Evolutionary conservation across 2,329 filamentous ascomycete genomes (phyloP), one percentile per base, ranked within the genome.

Genomic region (Fusarium sp.): DNA sequence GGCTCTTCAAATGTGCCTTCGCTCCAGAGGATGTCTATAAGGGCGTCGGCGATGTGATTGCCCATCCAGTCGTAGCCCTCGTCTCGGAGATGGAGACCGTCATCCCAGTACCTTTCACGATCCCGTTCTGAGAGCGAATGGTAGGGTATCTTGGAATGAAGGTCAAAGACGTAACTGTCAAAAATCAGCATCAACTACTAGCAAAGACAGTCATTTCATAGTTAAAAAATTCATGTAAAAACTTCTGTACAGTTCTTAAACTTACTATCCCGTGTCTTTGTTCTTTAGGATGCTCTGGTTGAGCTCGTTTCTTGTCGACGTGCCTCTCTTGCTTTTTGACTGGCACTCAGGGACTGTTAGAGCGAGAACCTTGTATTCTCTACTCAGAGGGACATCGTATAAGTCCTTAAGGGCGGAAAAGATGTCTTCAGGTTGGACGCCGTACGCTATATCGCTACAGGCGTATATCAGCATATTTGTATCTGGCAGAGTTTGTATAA

Each of bases 31-130:
- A 91, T 81, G 36, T 84, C 82, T 51, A 89, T 82, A 15, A 92
- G 79, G 36, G 82, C 84, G 31, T 86, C 84, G 52, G 87, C 90
- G 56, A 92, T 83, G 64, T 87, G 84, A 44, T 85, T 83, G 5
- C 90, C 91, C 84, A 93, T 89, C 75, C 88, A 82, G 77, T 91
- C 86, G 82, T 93, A 92, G 13, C 91, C 91, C 12, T 83, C 84
- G 0, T 83, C 80, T 1, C 87, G 88, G 15, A 92, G 83, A 81
- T 93, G 90, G 28, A 92, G 72, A 24, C 85, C 85, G 80, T 93
- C 90, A 71, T 90, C 85, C 89, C 90, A 92, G 75, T 90, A 88
- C 64, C 81, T 82, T 5, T 82, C 70, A 28, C 85, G 83, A 64
- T 88, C 85, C 1, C 82, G 77, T 13, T 84, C 80, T 5, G 84